Base-by-base conservation (phyloP, 2,329 filamentous ascomycete species). In the Botrytis fabae region DNA sequence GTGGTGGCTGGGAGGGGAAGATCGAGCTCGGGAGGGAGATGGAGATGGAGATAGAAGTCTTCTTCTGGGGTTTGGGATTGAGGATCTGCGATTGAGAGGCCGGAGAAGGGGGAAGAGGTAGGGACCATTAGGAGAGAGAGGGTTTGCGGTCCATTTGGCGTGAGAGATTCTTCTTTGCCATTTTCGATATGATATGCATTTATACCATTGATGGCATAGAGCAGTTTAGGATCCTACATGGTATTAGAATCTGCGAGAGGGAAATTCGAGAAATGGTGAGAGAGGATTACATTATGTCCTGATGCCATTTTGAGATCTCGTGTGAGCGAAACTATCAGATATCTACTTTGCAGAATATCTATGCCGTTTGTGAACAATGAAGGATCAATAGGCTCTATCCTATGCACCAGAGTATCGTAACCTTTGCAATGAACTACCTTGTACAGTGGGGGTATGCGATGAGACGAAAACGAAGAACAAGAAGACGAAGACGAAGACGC, bases 31-130 rank as follows among this genome's bases (percentile, higher is more conserved):
- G 95, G 95, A 22, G 95, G 95, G 16, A 98, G 90, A 79, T 98
- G 94, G 38, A 99, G 89, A 82, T 98, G 95, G 8, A 99, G 90
- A 82, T 98, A 98, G 84, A 98, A 98, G 85, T 98, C 96, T 81
- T 98, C 93, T 80, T 95, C 92, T 6, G 88, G 86, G 71, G 87
- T 85, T 73, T 85, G 86, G 14, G 80, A 80, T 76, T 89, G 86
- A 63, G 86, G 85, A 72, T 89, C 86, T 62, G 89, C 84, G 73
- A 86, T 87, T 75, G 85, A 84, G 64, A 88, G 73, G 14, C 75
- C 79, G 65, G 87, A 86, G 79, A 89, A 93, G 38, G 91, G 88
- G 44, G 93, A 93, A 25, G 92, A 92, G 4, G 95, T 98, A 10
- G 95, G 95, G 28, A 98, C 95, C 95, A 98, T 98, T 79, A 98